Percentiles rank a stretch among this genome's conserved stretches.
Conservation (phyloP, 2,329 filamentous ascomycete species). For the Aspergillus flavus region DNA sequence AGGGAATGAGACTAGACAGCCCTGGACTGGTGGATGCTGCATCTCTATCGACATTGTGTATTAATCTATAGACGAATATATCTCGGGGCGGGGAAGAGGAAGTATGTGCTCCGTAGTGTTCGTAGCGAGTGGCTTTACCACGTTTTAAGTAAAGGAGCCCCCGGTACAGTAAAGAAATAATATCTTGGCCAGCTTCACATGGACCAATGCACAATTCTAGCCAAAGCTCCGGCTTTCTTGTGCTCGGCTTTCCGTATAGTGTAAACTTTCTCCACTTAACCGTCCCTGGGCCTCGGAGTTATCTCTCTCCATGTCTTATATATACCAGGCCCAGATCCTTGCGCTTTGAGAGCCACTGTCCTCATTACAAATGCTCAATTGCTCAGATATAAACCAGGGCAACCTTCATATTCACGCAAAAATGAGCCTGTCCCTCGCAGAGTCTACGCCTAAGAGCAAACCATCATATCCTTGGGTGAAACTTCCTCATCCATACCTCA, state of each 20-base stretch:
- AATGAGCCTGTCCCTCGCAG: not conserved
- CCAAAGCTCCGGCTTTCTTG: not conserved
- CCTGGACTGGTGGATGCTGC: slow-evolving; percentile 17
- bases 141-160: slow-evolving; percentile 5
- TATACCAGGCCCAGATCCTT: not conserved
- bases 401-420: not conserved
- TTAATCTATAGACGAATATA: not conserved
- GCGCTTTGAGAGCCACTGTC: not conserved
- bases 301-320: not conserved
- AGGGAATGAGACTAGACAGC: slow-evolving; percentile 44
- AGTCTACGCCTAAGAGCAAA: not conserved
- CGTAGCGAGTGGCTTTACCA: not conserved
- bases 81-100: not conserved
- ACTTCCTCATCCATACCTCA: slow-evolving; percentile 52
- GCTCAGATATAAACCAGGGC: not conserved
- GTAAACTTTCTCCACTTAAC: not conserved
- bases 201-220: not conserved
- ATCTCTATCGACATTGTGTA: slow-evolving; percentile 6
- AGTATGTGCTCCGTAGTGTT: not conserved
- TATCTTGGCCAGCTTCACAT: not conserved
- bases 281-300: not conserved
- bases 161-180: not conserved
- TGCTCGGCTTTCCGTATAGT: not conserved
- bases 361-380: not conserved
- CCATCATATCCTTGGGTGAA: slow-evolving; percentile 43